Base-by-base conservation (phyloP, 495 filamentous ascomycete genomes). In the Tuber microsphaerosporum region DNA sequence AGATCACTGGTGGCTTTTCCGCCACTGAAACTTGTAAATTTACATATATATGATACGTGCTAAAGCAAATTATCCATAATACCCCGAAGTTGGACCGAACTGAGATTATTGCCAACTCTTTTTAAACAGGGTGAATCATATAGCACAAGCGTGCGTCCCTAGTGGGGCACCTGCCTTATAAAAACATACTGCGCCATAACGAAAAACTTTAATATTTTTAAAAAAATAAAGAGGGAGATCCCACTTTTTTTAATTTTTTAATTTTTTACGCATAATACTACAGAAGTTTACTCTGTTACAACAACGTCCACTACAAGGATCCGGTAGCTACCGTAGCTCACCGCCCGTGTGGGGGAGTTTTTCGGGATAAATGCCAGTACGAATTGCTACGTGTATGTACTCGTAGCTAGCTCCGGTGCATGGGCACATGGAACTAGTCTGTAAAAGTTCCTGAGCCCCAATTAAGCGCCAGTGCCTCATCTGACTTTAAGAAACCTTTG, bases 31-130 rank as follows among this genome's bases (percentile, higher is more conserved):
- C 34, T 2, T 2, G 34, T 37, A 37, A 37, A n/a, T 10, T 14
- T 26, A 26, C 26, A 31, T n/a, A 61, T 61, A 61, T 26, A 26
- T n/a, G 22, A 37, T 61, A 31, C n/a, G 51, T 31, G 10, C 51
- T 31, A 16, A 61, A 61, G n/a, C 12, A 61, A 61, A 61, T 61
- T 61, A 65, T 65, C 56, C 56, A 65, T 65, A 65, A 65, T 65
- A 65, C 56, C 56, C 56, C 56, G 14, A 65, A 65, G 56, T 65
- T 26, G 9, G 56, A 34, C 56, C 26, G 4, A 65, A 65, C 56
- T 17, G 56, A 61, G 56, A 61, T 31, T 31, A 31, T 31, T 31
- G 14, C 16, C 17, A 34, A 65, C 14, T 34, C 56, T 34, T 19
- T 65, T 65, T 34, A 65, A 65, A 34, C 19, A 34, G 56, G 26